Evolutionary conservation across 495 filamentous ascomycete species (phyloP).

Genomic region (Opeltia flavorubescens): DNA sequence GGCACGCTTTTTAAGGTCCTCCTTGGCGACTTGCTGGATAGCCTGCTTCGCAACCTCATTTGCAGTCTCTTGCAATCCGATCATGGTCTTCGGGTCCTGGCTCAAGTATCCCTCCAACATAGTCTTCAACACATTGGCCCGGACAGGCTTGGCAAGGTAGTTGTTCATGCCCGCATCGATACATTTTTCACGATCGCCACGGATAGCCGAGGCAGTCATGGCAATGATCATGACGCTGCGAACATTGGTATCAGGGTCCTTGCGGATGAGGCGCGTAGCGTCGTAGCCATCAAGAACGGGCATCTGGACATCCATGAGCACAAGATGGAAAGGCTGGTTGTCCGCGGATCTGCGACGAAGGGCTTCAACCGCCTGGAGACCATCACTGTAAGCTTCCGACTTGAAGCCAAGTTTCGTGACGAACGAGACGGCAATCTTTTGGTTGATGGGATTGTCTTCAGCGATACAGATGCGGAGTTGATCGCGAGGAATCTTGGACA

Average conservation of each 20-base stretch:
- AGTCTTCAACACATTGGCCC: constrained; percentile 55
- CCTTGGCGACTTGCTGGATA: background rate
- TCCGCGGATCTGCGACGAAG: constrained; percentile 53
- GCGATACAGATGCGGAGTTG: constrained; percentile 77
- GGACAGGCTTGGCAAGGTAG: constrained; percentile 83
- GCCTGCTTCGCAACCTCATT: constrained; percentile 17
- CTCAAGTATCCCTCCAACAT: constrained; percentile 56
- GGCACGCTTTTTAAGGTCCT: background rate
- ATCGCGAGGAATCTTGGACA: constrained; percentile 58
- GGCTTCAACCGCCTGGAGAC: constrained; percentile 73
- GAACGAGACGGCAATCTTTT: constrained; percentile 82
- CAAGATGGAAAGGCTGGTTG: constrained; percentile 55
- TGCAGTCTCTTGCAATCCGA: constrained; percentile 25
- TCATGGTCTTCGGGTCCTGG: constrained; percentile 20
- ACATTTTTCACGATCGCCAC: constrained; percentile 84
- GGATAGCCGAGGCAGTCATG: constrained; percentile 87
- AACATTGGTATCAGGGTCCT: constrained; percentile 57
- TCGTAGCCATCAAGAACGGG: constrained; percentile 89
- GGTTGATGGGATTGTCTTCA: constrained; percentile 85
- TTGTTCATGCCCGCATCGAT: constrained; percentile 91
- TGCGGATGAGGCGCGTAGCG: constrained; percentile 66
- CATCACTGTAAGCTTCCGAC: constrained; percentile 74
- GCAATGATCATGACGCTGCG: constrained; percentile 72
- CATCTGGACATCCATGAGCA: constrained; percentile 95
- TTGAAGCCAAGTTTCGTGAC: constrained; percentile 70